Conservation (phyloP, 2,329 filamentous ascomycete species). For the Teratosphaeria epicoccoides region DNA sequence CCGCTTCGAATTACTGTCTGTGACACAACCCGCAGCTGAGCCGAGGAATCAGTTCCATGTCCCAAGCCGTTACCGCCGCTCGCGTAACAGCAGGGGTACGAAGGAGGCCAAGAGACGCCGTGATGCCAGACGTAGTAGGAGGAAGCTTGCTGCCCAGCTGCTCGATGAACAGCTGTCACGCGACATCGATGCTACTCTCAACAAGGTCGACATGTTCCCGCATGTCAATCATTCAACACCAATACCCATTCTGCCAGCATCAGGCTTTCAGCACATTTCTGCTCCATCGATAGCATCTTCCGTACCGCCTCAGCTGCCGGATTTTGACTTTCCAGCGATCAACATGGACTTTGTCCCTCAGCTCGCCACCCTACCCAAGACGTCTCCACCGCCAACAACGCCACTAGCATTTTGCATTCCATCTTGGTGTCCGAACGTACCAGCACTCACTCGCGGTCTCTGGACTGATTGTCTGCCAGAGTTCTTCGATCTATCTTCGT, state of each 20-base stretch:
- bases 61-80: constrained; percentile 11
- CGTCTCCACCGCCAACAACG: constrained; percentile 4
- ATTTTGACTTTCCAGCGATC: constrained; percentile 13
- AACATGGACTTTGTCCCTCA: constrained; percentile 12
- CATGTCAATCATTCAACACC: constrained; percentile 1
- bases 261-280: not conserved
- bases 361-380: constrained; percentile 3
- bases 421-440: constrained; percentile 19
- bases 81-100: constrained; percentile 19
- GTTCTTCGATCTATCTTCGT: constrained; percentile 20
- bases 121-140: constrained; percentile 17
- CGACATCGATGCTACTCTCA: constrained; percentile 19
- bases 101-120: constrained; percentile 23
- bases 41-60: constrained; percentile 4
- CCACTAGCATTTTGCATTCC: constrained; percentile 10
- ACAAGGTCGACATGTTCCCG: constrained; percentile 11
- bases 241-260: not conserved
- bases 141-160: constrained; percentile 18
- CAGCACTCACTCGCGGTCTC: constrained; percentile 13
- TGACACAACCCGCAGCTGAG: not conserved
- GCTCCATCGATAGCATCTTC: constrained; percentile 6
- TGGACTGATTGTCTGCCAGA: constrained; percentile 15
- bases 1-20: constrained; percentile 19
- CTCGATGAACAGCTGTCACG: constrained; percentile 22
- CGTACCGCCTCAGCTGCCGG: constrained; percentile 16